A percentile compares a stretch with the other conserved stretches of the same genome.
phyloP scores from a whole-genome alignment of 1,139 yeast species.

The Suhomyces wounanorum region DNA sequence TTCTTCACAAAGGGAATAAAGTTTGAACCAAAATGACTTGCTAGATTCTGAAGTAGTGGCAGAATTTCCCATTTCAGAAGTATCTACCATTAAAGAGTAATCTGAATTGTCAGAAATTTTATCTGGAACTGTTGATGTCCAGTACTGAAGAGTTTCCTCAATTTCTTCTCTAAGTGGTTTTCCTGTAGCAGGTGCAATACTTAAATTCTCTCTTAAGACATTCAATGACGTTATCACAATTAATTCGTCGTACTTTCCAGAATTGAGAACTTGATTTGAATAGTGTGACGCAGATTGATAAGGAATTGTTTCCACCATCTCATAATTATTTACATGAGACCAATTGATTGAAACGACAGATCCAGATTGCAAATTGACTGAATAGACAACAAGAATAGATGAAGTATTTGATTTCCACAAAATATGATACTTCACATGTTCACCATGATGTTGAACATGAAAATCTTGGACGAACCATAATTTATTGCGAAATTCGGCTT shows the following conservation, averaged over 20 bases:
- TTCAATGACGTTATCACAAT: conserved; percentile 45
- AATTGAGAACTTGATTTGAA: conserved; percentile 45
- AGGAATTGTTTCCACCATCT: conserved; percentile 25
- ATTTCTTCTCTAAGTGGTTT: conserved; percentile 22
- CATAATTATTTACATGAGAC: conserved; percentile 20
- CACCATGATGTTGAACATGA: conserved; percentile 29
- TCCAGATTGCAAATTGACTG: conserved; percentile 22
- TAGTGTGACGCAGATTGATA: conserved; percentile 39
- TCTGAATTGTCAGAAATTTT: not conserved
- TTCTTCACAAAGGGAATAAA: conserved; percentile 68
- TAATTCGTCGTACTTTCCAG: conserved; percentile 46
- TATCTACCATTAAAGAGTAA: conserved; percentile 3
- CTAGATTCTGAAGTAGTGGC: not conserved
- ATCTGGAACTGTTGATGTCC: conserved; percentile 5
- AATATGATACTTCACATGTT: conserved; percentile 30
- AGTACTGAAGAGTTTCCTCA: conserved; percentile 24
- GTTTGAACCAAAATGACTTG: conserved; percentile 50
- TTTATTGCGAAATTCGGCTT: conserved; percentile 13
- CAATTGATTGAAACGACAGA: conserved; percentile 19
- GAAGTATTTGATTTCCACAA: conserved; percentile 69
- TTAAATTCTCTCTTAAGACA: conserved; percentile 33
- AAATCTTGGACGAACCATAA: conserved; percentile 54
- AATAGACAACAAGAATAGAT: conserved; percentile 36
- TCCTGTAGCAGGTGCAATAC: conserved; percentile 13
- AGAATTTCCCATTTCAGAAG: not conserved